A percentile compares a stretch with the other conserved stretches of the same genome.
Conservation (phyloP, 2,329 filamentous ascomycete genomes). For the Erysiphe neolycopersici region DNA sequence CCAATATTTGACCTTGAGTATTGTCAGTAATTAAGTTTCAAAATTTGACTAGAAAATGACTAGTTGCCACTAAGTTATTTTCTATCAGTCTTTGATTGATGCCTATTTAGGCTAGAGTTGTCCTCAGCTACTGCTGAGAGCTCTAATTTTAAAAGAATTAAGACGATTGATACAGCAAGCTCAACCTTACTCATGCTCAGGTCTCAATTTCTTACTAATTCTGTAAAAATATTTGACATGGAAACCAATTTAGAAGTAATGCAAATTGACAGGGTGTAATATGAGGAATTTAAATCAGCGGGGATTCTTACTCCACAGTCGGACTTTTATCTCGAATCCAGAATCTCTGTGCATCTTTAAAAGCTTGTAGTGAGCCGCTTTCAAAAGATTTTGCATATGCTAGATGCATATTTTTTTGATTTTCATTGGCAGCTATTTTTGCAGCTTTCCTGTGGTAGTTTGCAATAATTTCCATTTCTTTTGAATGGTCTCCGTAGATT, state of each 20-base stretch:
- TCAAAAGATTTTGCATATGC: slow-evolving; percentile 53
- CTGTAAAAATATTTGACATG: too few relatives aligned
- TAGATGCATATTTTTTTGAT: slow-evolving; percentile 43
- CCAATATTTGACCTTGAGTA: slow-evolving; percentile 21
- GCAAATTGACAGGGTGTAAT: neutral
- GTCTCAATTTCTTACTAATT: too few relatives aligned
- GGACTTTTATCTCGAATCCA: slow-evolving; percentile 72
- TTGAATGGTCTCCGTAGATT: slow-evolving; percentile 46
- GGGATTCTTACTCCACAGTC: slow-evolving; percentile 28
- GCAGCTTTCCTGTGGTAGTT: slow-evolving; percentile 41
- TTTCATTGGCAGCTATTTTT: slow-evolving; percentile 45
- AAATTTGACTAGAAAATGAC: too few relatives aligned
- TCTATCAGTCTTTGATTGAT: too few relatives aligned
- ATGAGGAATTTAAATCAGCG: neutral
- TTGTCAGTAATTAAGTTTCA: neutral
- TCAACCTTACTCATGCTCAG: too few relatives aligned
- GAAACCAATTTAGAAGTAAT: neutral
- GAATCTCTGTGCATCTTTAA: slow-evolving; percentile 53
- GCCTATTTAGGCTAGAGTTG: too few relatives aligned
- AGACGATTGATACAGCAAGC: too few relatives aligned
- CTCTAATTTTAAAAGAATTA: too few relatives aligned
- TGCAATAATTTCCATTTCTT: slow-evolving; percentile 43
- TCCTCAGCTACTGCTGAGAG: too few relatives aligned
- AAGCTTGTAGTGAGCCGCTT: slow-evolving; percentile 45
- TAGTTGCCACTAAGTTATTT: too few relatives aligned